Conservation (phyloP, 2,329 filamentous ascomycete species). For the Colletotrichum tofieldiae region DNA sequence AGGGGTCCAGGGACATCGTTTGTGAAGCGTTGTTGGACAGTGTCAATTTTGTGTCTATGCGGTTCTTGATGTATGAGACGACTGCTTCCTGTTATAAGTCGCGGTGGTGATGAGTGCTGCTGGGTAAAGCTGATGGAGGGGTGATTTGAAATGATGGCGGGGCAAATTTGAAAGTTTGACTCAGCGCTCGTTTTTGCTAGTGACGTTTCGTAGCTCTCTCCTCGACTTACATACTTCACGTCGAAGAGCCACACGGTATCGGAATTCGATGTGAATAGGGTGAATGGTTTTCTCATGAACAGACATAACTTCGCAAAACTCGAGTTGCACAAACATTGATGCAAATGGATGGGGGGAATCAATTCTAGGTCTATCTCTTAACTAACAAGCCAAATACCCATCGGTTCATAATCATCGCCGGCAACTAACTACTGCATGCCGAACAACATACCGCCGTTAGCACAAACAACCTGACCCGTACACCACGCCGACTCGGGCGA, state of each 20-base stretch:
- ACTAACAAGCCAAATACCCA: not conserved
- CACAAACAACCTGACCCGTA: conserved; percentile 84
- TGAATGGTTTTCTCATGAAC: not conserved
- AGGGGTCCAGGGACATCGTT: conserved; percentile 62
- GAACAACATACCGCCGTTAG: conserved; percentile 80
- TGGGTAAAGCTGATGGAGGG: conserved; percentile 26
- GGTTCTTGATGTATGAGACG: not conserved
- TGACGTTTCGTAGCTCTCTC: conserved; percentile 30
- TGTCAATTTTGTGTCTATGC: no score
- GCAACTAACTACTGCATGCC: conserved; percentile 48
- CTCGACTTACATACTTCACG: not conserved
- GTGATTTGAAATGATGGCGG: conserved; percentile 34
- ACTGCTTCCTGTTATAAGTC: not conserved
- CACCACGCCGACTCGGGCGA: conserved; percentile 81
- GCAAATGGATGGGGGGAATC: conserved; percentile 12
- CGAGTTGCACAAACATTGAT: not conserved
- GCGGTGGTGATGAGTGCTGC: not conserved
- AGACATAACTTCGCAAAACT: not conserved
- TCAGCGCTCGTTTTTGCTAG: conserved; percentile 31
- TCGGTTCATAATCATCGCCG: not conserved
- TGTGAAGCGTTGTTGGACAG: not conserved
- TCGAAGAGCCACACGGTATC: not conserved
- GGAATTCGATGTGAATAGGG: not conserved
- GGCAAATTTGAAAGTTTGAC: conserved; percentile 39
- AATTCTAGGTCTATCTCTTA: conserved; percentile 32